Evolutionary conservation across 2,329 filamentous ascomycete genomes (phyloP).

Genomic region (Arachnopeziza araneosa): DNA sequence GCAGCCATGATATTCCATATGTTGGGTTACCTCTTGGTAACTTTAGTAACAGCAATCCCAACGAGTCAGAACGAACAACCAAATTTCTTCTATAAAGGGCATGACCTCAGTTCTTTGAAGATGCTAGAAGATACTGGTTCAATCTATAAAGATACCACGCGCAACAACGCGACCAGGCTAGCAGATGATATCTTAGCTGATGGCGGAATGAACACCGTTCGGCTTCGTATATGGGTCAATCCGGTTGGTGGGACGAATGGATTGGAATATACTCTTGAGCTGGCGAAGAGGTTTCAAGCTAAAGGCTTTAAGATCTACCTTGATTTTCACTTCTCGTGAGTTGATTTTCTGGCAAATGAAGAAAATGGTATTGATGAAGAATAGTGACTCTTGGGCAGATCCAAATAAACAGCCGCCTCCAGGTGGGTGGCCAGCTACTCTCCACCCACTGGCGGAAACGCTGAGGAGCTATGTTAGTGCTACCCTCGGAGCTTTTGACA

Average conservation of each 20-base stretch:
- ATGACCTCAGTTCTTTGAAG: conserved; percentile 35
- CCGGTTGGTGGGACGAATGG: conserved; percentile 59
- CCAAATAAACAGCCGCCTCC: conserved; percentile 58
- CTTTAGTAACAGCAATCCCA: not conserved
- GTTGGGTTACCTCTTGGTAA: not conserved
- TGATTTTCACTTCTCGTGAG: conserved; percentile 51
- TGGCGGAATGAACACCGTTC: conserved; percentile 62
- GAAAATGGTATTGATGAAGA: not conserved
- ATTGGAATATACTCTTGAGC: conserved; percentile 60
- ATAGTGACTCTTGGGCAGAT: conserved; percentile 65
- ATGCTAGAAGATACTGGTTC: conserved; percentile 33
- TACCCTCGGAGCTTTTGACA: conserved; percentile 55
- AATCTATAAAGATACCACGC: conserved; percentile 33
- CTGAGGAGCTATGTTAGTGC: conserved; percentile 63
- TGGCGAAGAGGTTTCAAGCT: conserved; percentile 57
- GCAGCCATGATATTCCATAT: not conserved
- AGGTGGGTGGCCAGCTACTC: conserved; percentile 54
- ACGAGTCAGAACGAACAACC: not conserved
- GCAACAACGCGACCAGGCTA: conserved; percentile 34
- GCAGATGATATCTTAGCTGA: conserved; percentile 58
- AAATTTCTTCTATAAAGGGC: conserved; percentile 33
- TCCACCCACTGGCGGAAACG: conserved; percentile 51
- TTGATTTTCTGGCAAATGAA: not conserved
- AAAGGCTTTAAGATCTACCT: conserved; percentile 53
- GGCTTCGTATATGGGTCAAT: conserved; percentile 68